Evolutionary conservation across 129 eudicot species (phyloP).

Genomic region (Logfia minima): DNA sequence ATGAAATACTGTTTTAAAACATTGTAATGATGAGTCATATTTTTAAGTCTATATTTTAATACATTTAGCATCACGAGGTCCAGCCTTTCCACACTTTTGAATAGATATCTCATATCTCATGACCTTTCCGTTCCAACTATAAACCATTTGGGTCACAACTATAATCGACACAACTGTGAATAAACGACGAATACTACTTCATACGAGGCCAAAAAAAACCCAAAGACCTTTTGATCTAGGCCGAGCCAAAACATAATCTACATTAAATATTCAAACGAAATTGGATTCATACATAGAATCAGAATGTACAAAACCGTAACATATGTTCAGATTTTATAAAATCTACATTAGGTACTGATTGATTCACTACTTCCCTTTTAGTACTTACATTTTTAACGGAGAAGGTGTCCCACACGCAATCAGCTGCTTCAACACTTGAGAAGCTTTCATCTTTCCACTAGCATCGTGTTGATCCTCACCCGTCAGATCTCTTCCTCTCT

Average conservation of each 20-base stretch:
- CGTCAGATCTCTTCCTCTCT: conserved; percentile 22
- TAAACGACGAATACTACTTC: neutral
- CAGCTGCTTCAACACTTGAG: conserved; percentile 47
- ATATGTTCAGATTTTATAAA: conserved; percentile 3
- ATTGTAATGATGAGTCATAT: too few relatives aligned
- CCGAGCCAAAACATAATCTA: neutral
- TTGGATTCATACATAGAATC: neutral
- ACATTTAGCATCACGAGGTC: too few relatives aligned
- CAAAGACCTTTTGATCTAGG: neutral
- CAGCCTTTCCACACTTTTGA: too few relatives aligned
- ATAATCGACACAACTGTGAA: neutral
- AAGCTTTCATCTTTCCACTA: conserved; percentile 48
- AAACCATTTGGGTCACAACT: too few relatives aligned
- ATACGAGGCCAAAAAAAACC: too few relatives aligned
- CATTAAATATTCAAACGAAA: neutral
- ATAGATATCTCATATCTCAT: too few relatives aligned
- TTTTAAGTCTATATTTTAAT: too few relatives aligned
- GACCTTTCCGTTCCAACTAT: too few relatives aligned
- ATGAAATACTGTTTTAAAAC: too few relatives aligned
- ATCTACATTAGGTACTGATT: neutral
- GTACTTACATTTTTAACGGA: conserved; percentile 24
- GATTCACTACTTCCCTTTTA: neutral
- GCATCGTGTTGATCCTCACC: conserved; percentile 24
- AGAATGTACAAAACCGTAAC: neutral
- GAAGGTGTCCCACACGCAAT: conserved; percentile 42